phyloP scores from a whole-genome alignment of 1,139 yeast species.

The Pichia sp. region DNA sequence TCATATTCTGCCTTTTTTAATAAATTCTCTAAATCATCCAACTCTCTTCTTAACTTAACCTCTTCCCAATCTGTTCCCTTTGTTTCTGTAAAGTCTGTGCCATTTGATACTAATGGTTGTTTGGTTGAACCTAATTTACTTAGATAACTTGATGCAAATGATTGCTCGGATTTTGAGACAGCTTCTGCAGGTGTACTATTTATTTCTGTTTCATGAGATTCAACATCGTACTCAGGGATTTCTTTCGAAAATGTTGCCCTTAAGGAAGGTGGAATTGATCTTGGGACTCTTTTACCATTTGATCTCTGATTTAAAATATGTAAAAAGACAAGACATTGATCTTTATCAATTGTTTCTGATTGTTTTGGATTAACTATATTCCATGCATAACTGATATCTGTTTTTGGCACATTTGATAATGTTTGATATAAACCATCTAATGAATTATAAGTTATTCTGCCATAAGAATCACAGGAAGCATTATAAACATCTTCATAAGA shows the following conservation, averaged over 20 bases:
- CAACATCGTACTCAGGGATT: conserved; percentile 68
- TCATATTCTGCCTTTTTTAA: conserved; percentile 55
- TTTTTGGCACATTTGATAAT: conserved; percentile 65
- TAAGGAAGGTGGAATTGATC: conserved; percentile 90
- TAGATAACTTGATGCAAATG: conserved; percentile 44
- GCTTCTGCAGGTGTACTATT: conserved; percentile 24
- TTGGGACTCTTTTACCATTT: conserved; percentile 79
- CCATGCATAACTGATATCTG: conserved; percentile 93
- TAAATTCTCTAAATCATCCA: conserved; percentile 63
- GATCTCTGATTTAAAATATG: conserved; percentile 90
- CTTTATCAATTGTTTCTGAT: conserved; percentile 83
- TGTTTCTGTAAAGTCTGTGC: conserved; percentile 36
- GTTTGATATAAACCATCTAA: conserved; percentile 63
- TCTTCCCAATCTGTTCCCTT: conserved; percentile 88
- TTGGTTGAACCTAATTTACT: conserved; percentile 37
- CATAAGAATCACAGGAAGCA: conserved; percentile 69
- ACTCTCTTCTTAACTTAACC: conserved; percentile 72
- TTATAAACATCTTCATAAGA: conserved; percentile 76
- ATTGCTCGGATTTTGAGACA: conserved; percentile 30
- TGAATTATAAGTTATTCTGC: conserved; percentile 74
- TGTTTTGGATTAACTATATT: conserved; percentile 87
- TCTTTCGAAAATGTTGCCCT: conserved; percentile 89
- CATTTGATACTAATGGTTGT: conserved; percentile 18
- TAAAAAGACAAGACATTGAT: conserved; percentile 81
- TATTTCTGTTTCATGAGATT: conserved; percentile 41